Percentiles rank a stretch among this genome's conserved stretches.
Evolutionary conservation across 768 basidiomycete species (phyloP).

Genomic region (Rhodotorula kratochvilovae): DNA sequence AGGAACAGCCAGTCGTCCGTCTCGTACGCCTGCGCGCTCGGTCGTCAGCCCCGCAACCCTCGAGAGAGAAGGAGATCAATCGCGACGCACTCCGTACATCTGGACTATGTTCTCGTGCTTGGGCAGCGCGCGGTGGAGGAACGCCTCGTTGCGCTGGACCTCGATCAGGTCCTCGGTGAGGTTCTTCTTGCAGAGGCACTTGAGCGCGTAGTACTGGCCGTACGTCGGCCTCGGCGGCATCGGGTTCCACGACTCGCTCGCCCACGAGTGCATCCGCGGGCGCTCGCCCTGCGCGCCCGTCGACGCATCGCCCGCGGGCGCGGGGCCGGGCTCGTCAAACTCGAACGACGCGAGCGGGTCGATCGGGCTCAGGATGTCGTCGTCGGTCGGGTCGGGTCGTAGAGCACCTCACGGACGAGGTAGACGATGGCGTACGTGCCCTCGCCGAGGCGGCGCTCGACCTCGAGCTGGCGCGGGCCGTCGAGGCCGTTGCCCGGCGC

Average conservation of each 20-base stretch:
- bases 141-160: slow-evolving; percentile 90
- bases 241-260: slow-evolving; percentile 48
- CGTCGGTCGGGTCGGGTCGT: slow-evolving; percentile 30
- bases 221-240: slow-evolving; percentile 54
- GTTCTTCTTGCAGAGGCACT: slow-evolving; percentile 90
- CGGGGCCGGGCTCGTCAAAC: slow-evolving; percentile 1
- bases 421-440: slow-evolving; percentile 43
- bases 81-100: slow-evolving; percentile 58
- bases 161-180: slow-evolving; percentile 79
- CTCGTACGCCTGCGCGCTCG: slow-evolving; percentile 64
- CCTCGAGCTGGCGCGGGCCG: slow-evolving; percentile 39
- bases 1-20: slow-evolving; percentile 86
- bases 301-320: background rate
- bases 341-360: slow-evolving; percentile 35
- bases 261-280: slow-evolving; percentile 32
- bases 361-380: slow-evolving; percentile 37
- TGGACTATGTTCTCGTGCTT: slow-evolving; percentile 91
- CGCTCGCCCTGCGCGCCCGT: slow-evolving; percentile 1
- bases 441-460: slow-evolving; percentile 40
- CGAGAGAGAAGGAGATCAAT: background rate
- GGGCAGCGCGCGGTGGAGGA: slow-evolving; percentile 86
- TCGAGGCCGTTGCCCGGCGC: slow-evolving; percentile 33
- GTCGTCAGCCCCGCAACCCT: background rate
- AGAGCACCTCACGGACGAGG: slow-evolving; percentile 44
- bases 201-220: slow-evolving; percentile 78